Evolutionary conservation across 2,329 filamentous ascomycete genomes (phyloP), one percentile per base, ranked within the genome.

Genomic region (Scortechinia acanthostroma): DNA sequence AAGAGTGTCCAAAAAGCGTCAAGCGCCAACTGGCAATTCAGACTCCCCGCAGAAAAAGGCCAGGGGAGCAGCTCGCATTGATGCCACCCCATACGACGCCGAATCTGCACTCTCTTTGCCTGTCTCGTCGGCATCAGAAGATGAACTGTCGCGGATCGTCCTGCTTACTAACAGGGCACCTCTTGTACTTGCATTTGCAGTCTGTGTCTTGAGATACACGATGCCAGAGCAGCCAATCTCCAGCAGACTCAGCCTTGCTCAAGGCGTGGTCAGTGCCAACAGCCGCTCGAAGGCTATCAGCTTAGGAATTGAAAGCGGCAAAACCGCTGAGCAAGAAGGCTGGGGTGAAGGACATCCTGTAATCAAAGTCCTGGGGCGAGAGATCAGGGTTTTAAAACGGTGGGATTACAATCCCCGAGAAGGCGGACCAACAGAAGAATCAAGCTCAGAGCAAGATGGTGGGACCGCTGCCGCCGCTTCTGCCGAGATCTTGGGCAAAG

Each of bases 161-260:
- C 53, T 95, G 1, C 67, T 82, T 49, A 93, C 88, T 0, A 94
- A 95, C 55, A 74, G 90, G 30, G 89, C 90, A 2, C 89, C 90
- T 1, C 66, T 95, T 1, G 80, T 95, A 2, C 71, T 95, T 3
- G 88, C 88, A 0, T 94, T 94, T 61, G 81, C 85, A 1, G 76
- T 89, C 14, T 77, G 80, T 48, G 58, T 91, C 43, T 59, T 94
- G 42, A 83, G 86, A 42, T 82, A 85, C 57, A 94, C 88, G 0
- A 91, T 91, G 83, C 86, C 89, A 0, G 83, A 87, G 52, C 90
- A 95, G 58, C 89, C 89, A 2, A 71, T 83, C 2, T 93, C 87
- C n/a, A 91, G 88, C 58, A 74, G 88, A 42, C 66, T 95, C 17
- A 94, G 88, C 57, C 68, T 95, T 17, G 87, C 83, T 0, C 89